Percentiles rank a stretch among this genome's conserved stretches.
phyloP scores from a whole-genome alignment of 805 yeast species.

The Candida tallmaniae region DNA sequence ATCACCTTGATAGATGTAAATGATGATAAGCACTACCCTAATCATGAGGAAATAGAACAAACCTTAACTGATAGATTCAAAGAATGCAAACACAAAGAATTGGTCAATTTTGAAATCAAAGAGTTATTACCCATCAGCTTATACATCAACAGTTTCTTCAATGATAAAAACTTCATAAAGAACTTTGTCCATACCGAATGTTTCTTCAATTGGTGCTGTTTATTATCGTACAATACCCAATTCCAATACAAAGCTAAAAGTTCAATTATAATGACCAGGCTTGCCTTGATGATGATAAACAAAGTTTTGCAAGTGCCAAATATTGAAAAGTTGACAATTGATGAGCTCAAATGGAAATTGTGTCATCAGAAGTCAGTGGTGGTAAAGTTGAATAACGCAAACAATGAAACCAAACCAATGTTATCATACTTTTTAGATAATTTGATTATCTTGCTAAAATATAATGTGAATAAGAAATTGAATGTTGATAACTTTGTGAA shows the following conservation, averaged over 20 bases:
- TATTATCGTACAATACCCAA: conserved; percentile 34
- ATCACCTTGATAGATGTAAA: neutral
- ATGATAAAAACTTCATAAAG: conserved; percentile 2
- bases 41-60: conserved; percentile 1
- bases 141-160: conserved; percentile 12
- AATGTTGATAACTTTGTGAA: conserved; percentile 21
- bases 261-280: conserved; percentile 21
- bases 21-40: conserved; percentile 2
- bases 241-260: conserved; percentile 29
- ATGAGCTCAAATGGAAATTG: conserved; percentile 39
- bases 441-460: conserved; percentile 26
- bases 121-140: conserved; percentile 11
- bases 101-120: conserved; percentile 7
- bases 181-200: conserved; percentile 7
- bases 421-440: conserved; percentile 31
- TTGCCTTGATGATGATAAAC: conserved; percentile 23
- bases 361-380: conserved; percentile 37
- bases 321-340: conserved; percentile 13
- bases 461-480: conserved; percentile 34
- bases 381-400: conserved; percentile 21
- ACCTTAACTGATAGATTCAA: conserved; percentile 6
- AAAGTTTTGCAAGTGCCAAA: conserved; percentile 18
- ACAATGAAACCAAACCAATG: conserved; percentile 23
- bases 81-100: conserved; percentile 1
- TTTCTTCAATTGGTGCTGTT: conserved; percentile 31